Evolutionary conservation across 2,329 filamentous ascomycete genomes (phyloP).

Genomic region (Akanthomyces uredinophilus): DNA sequence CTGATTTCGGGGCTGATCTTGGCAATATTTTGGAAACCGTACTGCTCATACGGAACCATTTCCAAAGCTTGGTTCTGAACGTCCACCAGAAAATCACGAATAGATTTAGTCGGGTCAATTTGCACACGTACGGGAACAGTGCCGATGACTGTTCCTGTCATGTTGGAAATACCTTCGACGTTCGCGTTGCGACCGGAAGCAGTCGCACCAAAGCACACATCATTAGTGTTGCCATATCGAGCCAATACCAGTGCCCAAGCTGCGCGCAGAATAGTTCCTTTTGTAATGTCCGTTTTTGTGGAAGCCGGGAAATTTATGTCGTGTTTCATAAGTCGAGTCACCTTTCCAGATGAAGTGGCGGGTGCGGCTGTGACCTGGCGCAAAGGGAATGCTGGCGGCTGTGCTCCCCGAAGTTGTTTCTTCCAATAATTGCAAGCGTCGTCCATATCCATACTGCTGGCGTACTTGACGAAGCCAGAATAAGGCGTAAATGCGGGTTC

Average conservation of each 20-base stretch:
- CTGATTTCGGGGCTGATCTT: constrained; percentile 13
- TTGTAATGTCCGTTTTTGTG: not conserved
- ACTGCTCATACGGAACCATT: constrained; percentile 19
- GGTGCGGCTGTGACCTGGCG: not conserved
- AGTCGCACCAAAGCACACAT: not conserved
- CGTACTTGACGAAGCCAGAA: constrained; percentile 16
- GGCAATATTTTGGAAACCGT: constrained; percentile 20
- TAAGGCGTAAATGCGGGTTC: not conserved
- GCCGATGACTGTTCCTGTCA: constrained; percentile 1
- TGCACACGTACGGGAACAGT: not conserved
- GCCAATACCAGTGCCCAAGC: not conserved
- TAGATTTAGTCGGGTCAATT: not conserved
- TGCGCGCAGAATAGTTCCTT: not conserved
- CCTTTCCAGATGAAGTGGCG: not conserved
- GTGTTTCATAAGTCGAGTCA: not conserved
- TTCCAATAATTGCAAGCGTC: constrained; percentile 14
- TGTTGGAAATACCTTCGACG: not conserved
- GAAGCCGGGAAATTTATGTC: not conserved
- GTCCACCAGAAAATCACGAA: not conserved
- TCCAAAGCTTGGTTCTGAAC: constrained; percentile 1
- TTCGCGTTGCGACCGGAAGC: constrained; percentile 4
- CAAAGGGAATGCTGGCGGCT: constrained; percentile 6
- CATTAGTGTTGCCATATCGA: not conserved
- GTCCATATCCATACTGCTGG: not conserved
- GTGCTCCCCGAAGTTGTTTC: constrained; percentile 3